Evolutionary conservation across 2,329 filamentous ascomycete species (phyloP), one percentile per base, ranked within the genome.

Genomic region (Didymella glomerata): DNA sequence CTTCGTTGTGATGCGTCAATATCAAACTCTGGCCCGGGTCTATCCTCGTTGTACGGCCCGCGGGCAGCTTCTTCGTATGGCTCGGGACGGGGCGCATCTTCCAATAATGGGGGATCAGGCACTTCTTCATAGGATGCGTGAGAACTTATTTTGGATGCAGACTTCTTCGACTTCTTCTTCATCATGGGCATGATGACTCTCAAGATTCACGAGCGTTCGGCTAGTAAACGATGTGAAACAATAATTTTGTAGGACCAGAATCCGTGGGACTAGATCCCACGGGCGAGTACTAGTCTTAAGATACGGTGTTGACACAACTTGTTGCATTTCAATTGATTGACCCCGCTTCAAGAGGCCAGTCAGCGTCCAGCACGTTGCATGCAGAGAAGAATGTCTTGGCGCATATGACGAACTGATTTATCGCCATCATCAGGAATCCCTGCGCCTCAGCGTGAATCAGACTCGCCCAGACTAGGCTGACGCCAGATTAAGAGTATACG

Each of bases 281-380:
- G 32, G 18, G 27, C 30, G 6, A 13, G 28, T 11, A 32, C 10
- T 14, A 18, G 8, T 47, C 32, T 34, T 34, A 5, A 16, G 3
- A 34, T 16, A 4, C 14, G 32, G 32, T 34, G 32, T 16, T 16
- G 10, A 7, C 14, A 16, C 32, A 30, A 20, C 6, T n/a, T 18
- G 14, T 24, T 28, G n/a, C n/a, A 30, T 30, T 32, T 27, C 16
- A 47, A 13, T 16, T 34, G 3, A 22, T 11, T 2, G 28, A 48
- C 47, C 47, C 32, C 47, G 47, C 47, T 18, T 3, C 13, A 2
- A 14, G 20, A 18, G 20, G 47, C 47, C 47, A 48, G 47, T 48
- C 6, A 48, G 32, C 32, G 20, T 28, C 47, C 14, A 48, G 47
- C 47, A 48, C 47, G 47, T 48, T 38, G 47, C 32, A 27, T 48